Evolutionary conservation across 2,329 filamentous ascomycete species (phyloP).

Genomic region (Arthroderma uncinatum): DNA sequence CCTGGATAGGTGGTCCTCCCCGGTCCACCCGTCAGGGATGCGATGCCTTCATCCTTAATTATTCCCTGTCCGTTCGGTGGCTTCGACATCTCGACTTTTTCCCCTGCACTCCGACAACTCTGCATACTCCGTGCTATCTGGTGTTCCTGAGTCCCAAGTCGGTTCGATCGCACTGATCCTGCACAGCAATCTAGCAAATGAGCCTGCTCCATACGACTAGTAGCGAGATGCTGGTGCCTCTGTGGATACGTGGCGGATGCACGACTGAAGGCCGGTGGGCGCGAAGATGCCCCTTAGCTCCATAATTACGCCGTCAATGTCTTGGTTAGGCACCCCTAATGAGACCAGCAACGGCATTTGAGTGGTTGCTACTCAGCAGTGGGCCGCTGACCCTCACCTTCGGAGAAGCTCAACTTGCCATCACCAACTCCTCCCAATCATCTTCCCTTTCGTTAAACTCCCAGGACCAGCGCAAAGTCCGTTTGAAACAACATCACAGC

Average conservation of each 20-base stretch:
- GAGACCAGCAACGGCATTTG: background rate
- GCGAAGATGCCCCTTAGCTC: background rate
- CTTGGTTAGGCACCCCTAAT: background rate
- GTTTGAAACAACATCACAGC: background rate
- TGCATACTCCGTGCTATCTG: no score
- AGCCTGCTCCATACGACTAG: background rate
- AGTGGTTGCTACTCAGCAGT: background rate
- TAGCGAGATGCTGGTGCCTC: background rate
- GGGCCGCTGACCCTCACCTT: background rate
- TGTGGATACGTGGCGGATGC: conserved; percentile 3
- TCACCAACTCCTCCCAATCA: background rate
- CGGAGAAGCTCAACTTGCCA: background rate
- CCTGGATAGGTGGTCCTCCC: background rate
- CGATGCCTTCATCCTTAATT: background rate
- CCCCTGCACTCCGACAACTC: no score
- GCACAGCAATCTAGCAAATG: background rate
- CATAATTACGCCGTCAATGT: background rate
- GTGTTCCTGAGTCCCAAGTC: background rate
- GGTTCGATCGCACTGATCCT: background rate
- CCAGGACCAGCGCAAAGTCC: background rate
- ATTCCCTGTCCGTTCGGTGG: background rate
- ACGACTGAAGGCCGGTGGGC: background rate
- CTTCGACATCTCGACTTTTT: background rate
- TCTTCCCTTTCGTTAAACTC: background rate
- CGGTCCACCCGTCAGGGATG: background rate